Evolutionary conservation across 805 yeast genomes (phyloP).

Genomic region (Yamadazyma tumulicola): DNA sequence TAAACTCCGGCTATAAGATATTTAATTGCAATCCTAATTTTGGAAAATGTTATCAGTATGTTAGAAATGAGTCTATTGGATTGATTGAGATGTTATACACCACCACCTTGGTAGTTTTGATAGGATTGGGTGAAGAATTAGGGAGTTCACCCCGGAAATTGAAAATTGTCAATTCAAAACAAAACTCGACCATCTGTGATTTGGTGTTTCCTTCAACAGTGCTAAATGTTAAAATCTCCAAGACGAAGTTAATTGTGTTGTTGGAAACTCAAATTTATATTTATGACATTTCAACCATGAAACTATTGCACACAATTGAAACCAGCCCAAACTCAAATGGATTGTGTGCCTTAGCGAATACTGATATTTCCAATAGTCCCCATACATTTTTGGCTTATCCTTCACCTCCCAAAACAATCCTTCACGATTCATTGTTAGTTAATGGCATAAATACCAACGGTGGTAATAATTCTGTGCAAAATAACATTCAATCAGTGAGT

Average conservation of each 20-base stretch:
- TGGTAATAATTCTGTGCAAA: constrained; percentile 36
- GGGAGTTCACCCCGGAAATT: constrained; percentile 76
- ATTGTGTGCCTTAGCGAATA: constrained; percentile 53
- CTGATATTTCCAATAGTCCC: constrained; percentile 24
- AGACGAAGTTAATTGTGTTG: constrained; percentile 30
- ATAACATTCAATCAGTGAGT: constrained; percentile 38
- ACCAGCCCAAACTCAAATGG: constrained; percentile 47
- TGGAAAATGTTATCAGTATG: constrained; percentile 30
- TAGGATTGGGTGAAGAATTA: constrained; percentile 72
- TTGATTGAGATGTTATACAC: constrained; percentile 87
- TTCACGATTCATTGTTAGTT: constrained; percentile 40
- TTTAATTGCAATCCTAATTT: constrained; percentile 65
- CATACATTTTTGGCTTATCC: constrained; percentile 67
- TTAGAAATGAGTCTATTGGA: constrained; percentile 52
- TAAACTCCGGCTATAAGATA: constrained; percentile 61
- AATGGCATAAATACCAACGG: constrained; percentile 40
- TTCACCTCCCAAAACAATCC: constrained; percentile 61
- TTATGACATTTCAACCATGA: constrained; percentile 40
- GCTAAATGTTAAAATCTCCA: constrained; percentile 36
- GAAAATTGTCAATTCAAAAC: constrained; percentile 78
- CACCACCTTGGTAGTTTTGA: constrained; percentile 81
- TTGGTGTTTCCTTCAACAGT: constrained; percentile 41
- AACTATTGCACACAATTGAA: constrained; percentile 41
- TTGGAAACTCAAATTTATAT: constrained; percentile 43
- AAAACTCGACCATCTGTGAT: constrained; percentile 45